Percentiles rank a stretch among this genome's conserved stretches.
Conservation (phyloP, 2,329 filamentous ascomycete genomes). For the Cladosporium sp. region DNA sequence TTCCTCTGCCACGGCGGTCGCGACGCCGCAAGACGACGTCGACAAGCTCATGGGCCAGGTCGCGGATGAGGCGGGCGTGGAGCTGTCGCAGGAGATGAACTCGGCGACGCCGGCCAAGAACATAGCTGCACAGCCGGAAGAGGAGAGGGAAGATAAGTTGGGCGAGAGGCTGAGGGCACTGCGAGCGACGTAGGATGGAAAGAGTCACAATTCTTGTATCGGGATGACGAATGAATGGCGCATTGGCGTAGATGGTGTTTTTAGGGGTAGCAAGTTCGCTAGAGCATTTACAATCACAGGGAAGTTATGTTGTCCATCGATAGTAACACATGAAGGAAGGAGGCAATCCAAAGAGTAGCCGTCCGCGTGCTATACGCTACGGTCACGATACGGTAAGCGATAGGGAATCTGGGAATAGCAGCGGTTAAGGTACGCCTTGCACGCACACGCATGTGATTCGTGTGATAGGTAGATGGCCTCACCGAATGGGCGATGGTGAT, state of each 20-base stretch:
- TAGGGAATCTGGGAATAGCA: too few species aligned
- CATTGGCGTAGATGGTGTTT: slow-evolving; percentile 1
- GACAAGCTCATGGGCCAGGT: slow-evolving; percentile 79
- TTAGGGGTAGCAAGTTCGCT: not conserved
- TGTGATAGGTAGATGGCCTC: too few species aligned
- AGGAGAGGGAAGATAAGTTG: slow-evolving; percentile 72
- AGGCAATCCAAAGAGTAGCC: too few species aligned
- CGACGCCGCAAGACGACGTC: slow-evolving; percentile 74
- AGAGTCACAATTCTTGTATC: not conserved
- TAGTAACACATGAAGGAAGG: too few species aligned
- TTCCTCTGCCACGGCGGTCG: slow-evolving; percentile 67
- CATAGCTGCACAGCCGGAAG: slow-evolving; percentile 57
- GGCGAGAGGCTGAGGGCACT: slow-evolving; percentile 52
- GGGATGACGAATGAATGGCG: not conserved
- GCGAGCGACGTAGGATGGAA: slow-evolving; percentile 11
- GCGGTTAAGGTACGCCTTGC: too few species aligned
- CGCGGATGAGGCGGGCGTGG: slow-evolving; percentile 80
- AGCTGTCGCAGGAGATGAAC: slow-evolving; percentile 69
- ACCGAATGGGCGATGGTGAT: too few species aligned
- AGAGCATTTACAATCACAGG: too few species aligned
- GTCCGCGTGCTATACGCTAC: too few species aligned
- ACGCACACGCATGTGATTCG: too few species aligned
- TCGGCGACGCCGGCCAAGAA: slow-evolving; percentile 50
- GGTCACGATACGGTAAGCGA: too few species aligned
- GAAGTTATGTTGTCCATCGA: too few species aligned